Conservation (phyloP, 208 protist species). For the Trypanosoma boissoni region DNA sequence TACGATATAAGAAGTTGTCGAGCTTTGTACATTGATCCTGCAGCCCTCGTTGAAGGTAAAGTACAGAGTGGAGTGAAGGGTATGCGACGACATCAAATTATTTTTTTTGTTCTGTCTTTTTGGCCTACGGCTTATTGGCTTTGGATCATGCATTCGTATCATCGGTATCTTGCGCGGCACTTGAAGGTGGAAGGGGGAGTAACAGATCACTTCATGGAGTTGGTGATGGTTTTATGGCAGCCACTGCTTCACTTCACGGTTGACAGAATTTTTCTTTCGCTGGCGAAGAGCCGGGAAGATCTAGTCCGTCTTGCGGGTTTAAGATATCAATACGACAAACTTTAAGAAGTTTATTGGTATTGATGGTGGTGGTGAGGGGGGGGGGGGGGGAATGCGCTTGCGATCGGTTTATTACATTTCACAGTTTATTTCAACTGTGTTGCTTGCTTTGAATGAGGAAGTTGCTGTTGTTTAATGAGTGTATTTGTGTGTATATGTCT, state of each 20-base stretch:
- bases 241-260: conserved; percentile 58
- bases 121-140: conserved; percentile 27
- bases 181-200: conserved; percentile 2
- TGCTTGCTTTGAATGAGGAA: no score
- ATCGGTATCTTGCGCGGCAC: conserved; percentile 14
- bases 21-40: conserved; percentile 24
- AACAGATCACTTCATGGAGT: conserved; percentile 36
- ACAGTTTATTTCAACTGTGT: no score
- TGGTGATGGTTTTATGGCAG: conserved; percentile 65
- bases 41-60: neutral
- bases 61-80: neutral
- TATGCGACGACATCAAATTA: conserved; percentile 16
- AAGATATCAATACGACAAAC: conserved; percentile 71
- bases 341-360: conserved; percentile 16
- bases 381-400: no score
- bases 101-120: conserved; percentile 17
- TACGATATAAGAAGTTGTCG: conserved; percentile 23
- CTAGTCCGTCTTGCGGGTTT: conserved; percentile 44
- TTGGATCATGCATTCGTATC: conserved; percentile 22
- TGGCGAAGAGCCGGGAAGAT: conserved; percentile 41
- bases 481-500: neutral
- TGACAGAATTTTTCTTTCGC: conserved; percentile 36
- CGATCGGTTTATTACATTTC: no score
- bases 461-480: no score
- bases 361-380: neutral